A percentile compares a stretch with the other conserved stretches of the same genome.
Evolutionary conservation across 2,329 filamentous ascomycete genomes (phyloP).

Genomic region (Talaromyces sp.): DNA sequence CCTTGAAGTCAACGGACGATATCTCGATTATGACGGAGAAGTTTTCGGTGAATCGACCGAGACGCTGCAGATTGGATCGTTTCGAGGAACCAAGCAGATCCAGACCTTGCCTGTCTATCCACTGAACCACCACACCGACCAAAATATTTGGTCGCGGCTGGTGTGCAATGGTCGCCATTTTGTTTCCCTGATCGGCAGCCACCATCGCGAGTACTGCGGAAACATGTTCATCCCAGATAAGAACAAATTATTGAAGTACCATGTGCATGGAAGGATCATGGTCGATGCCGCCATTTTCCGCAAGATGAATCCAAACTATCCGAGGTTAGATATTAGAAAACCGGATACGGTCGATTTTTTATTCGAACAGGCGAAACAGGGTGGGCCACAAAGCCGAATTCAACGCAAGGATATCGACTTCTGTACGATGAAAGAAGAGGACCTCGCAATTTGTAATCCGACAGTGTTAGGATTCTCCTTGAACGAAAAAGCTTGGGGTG

Average conservation of each 20-base stretch:
- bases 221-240: slow-evolving; percentile 10
- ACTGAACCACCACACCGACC: slow-evolving; percentile 22
- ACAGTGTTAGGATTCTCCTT: slow-evolving; percentile 16
- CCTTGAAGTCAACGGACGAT: slow-evolving; percentile 17
- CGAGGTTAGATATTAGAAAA: slow-evolving; percentile 9
- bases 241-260: slow-evolving; percentile 4
- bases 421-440: slow-evolving; percentile 11
- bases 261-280: slow-evolving; percentile 14
- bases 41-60: slow-evolving; percentile 20
- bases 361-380: background rate
- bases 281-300: slow-evolving; percentile 14
- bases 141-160: slow-evolving; percentile 7
- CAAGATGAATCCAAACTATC: slow-evolving; percentile 16
- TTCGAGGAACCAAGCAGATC: slow-evolving; percentile 19
- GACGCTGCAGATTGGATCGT: slow-evolving; percentile 18
- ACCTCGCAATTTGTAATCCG: slow-evolving; percentile 12
- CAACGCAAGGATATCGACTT: slow-evolving; percentile 8
- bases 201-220: slow-evolving; percentile 7
- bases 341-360: background rate
- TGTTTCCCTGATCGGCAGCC: slow-evolving; percentile 3
- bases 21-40: slow-evolving; percentile 25
- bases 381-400: background rate
- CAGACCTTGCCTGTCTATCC: slow-evolving; percentile 23
- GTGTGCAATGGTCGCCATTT: slow-evolving; percentile 2
- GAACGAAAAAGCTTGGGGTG: slow-evolving; percentile 13